Evolutionary conservation across 2,329 filamentous ascomycete genomes (phyloP).

Genomic region (Endoconidiophora polonica): DNA sequence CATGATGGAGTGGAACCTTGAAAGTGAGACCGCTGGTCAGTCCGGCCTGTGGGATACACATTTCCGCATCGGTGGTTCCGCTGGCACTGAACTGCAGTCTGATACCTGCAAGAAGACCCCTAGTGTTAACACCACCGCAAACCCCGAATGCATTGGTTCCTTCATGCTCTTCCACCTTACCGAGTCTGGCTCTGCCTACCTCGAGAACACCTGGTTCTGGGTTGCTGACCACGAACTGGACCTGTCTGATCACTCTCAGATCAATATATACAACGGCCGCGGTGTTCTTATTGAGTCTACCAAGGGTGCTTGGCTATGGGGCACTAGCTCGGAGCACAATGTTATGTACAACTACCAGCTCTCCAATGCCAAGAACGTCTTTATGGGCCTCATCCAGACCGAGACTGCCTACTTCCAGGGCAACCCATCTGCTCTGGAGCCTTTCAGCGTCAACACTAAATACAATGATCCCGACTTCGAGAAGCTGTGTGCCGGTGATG

Average conservation of each 20-base stretch:
- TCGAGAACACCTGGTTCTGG: constrained; percentile 88
- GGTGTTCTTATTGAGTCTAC: constrained; percentile 64
- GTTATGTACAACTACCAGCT: constrained; percentile 76
- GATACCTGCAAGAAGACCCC: constrained; percentile 67
- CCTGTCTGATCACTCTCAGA: constrained; percentile 52
- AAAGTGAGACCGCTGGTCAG: constrained; percentile 46
- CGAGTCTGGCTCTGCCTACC: constrained; percentile 47
- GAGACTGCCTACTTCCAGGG: constrained; percentile 83
- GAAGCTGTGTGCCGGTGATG: constrained; percentile 28
- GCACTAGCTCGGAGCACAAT: constrained; percentile 51
- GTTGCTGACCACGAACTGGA: constrained; percentile 84
- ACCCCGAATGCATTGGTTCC: constrained; percentile 53
- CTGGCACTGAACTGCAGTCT: constrained; percentile 68
- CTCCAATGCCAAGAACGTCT: constrained; percentile 58
- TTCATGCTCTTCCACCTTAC: constrained; percentile 56
- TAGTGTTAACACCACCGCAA: constrained; percentile 39
- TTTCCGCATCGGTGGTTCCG: constrained; percentile 75
- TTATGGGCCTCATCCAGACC: constrained; percentile 70
- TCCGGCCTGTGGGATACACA: constrained; percentile 92
- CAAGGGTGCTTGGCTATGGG: constrained; percentile 66
- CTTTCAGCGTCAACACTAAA: constrained; percentile 40
- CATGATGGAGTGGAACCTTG: constrained; percentile 82
- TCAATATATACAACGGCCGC: constrained; percentile 77
- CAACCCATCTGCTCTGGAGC: constrained; percentile 56
- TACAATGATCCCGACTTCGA: constrained; percentile 55